phyloP scores from a whole-genome alignment of 2,329 filamentous ascomycete species.

The Colletotrichum musae region DNA sequence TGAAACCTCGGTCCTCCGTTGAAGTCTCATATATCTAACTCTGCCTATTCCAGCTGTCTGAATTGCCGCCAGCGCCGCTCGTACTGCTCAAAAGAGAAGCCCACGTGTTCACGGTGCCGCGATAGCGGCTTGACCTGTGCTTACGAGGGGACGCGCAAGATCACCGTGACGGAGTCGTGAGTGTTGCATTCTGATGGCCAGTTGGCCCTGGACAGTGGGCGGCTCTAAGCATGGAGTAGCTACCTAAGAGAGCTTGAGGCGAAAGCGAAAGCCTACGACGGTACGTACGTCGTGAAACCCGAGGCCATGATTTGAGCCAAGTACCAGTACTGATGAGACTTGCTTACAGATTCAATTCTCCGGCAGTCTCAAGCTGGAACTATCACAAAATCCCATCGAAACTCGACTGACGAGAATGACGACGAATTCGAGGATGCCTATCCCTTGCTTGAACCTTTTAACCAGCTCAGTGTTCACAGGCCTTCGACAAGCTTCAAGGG shows the following conservation, averaged over 20 bases:
- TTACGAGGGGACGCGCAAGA: conserved; percentile 54
- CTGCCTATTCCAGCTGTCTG: conserved; percentile 47
- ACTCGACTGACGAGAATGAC: conserved; percentile 44
- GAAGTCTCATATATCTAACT: not conserved
- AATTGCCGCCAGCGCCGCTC: conserved; percentile 53
- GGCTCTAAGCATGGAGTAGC: not conserved
- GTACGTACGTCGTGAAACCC: conserved; percentile 3
- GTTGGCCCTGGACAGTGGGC: too few species aligned
- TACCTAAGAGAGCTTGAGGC: conserved; percentile 32
- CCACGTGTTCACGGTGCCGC: conserved; percentile 52
- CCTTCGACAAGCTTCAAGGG: conserved; percentile 53
- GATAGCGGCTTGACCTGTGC: conserved; percentile 49
- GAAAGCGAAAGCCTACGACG: conserved; percentile 36
- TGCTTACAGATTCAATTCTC: not conserved
- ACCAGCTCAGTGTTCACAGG: conserved; percentile 51
- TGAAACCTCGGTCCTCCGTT: not conserved
- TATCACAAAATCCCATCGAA: conserved; percentile 3
- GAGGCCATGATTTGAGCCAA: not conserved
- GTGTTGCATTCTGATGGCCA: not conserved
- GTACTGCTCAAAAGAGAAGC: conserved; percentile 55
- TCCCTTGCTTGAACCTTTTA: conserved; percentile 53
- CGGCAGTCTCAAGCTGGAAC: conserved; percentile 3
- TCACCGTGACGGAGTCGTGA: conserved; percentile 53
- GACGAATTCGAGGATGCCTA: conserved; percentile 51
- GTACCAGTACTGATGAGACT: not conserved